Conservation (phyloP, 352 stramenopile species). For the Paralagenidium karlingii region DNA sequence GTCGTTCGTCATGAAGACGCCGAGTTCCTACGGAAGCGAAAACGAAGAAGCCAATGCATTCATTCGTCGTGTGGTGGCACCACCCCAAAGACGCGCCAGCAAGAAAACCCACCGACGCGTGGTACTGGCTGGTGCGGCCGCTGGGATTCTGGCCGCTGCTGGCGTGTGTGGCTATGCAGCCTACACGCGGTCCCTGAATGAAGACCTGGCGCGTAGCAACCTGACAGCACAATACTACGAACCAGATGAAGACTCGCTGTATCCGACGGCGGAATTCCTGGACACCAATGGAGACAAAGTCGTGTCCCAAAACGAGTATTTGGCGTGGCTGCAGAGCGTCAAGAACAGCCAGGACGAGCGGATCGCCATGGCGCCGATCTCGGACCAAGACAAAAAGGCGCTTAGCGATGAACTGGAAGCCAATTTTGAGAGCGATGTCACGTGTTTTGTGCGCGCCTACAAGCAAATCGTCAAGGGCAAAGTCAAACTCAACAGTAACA, state of each 20-base stretch:
- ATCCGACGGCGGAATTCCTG: slow-evolving; percentile 20
- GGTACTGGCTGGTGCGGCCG: slow-evolving; percentile 17
- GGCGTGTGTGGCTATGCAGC: slow-evolving; percentile 26
- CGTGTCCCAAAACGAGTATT: slow-evolving; percentile 21
- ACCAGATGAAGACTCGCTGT: slow-evolving; percentile 18
- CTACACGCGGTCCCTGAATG: too few species aligned
- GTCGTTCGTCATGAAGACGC: slow-evolving; percentile 35
- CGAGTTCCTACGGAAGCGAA: slow-evolving; percentile 32
- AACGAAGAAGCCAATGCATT: slow-evolving; percentile 50
- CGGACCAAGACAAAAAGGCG: slow-evolving; percentile 19
- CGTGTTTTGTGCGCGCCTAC: too few species aligned
- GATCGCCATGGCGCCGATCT: slow-evolving; percentile 9
- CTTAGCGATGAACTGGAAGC: too few species aligned
- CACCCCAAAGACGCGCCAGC: slow-evolving; percentile 15
- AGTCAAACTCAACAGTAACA: slow-evolving; percentile 17
- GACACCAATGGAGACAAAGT: slow-evolving; percentile 19
- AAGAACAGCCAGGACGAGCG: slow-evolving; percentile 11
- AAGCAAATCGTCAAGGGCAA: slow-evolving; percentile 21
- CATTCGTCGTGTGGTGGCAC: slow-evolving; percentile 32
- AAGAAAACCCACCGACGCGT: slow-evolving; percentile 31
- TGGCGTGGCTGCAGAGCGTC: slow-evolving; percentile 16
- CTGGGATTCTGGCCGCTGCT: slow-evolving; percentile 21
- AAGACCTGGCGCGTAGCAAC: slow-evolving; percentile 3
- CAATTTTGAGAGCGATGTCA: too few species aligned
- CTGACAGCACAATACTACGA: slow-evolving; percentile 11